Conservation (phyloP, 2,329 filamentous ascomycete species). For the Exophiala aquamarina region DNA sequence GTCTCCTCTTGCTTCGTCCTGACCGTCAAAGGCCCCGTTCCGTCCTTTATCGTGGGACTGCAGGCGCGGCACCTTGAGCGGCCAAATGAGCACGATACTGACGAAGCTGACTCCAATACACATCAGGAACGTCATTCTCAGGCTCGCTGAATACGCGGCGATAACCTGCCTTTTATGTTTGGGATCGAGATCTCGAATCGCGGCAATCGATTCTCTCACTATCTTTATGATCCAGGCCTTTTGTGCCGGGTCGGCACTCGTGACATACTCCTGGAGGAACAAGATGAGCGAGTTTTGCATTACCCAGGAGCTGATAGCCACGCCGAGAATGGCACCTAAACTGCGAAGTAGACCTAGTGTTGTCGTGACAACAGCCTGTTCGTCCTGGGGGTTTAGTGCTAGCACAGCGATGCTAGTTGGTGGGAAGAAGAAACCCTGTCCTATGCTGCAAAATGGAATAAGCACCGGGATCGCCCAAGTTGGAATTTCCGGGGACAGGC, state of each 20-base stretch:
- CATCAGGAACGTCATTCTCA: constrained; percentile 22
- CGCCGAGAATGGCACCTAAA: constrained; percentile 24
- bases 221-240: constrained; percentile 23
- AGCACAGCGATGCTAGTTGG: constrained; percentile 43
- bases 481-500: constrained; percentile 40
- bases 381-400: constrained; percentile 42
- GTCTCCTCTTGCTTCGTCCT: too few species aligned
- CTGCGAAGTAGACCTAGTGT: constrained; percentile 24
- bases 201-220: constrained; percentile 21
- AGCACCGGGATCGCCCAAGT: constrained; percentile 42
- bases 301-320: constrained; percentile 26
- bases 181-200: constrained; percentile 19
- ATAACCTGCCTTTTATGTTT: constrained; percentile 25
- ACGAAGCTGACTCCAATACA: constrained; percentile 15
- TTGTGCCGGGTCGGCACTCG: constrained; percentile 9
- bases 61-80: constrained; percentile 20
- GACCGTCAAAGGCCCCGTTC: not conserved
- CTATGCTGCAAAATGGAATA: constrained; percentile 40
- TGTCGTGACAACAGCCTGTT: constrained; percentile 44
- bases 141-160: constrained; percentile 22
- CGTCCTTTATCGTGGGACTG: constrained; percentile 17
- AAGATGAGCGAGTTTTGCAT: constrained; percentile 25
- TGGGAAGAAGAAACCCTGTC: constrained; percentile 44
- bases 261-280: constrained; percentile 19
- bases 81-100: constrained; percentile 16